Conservation (phyloP, 352 stramenopile genomes). For the Plasmopara viticola region DNA sequence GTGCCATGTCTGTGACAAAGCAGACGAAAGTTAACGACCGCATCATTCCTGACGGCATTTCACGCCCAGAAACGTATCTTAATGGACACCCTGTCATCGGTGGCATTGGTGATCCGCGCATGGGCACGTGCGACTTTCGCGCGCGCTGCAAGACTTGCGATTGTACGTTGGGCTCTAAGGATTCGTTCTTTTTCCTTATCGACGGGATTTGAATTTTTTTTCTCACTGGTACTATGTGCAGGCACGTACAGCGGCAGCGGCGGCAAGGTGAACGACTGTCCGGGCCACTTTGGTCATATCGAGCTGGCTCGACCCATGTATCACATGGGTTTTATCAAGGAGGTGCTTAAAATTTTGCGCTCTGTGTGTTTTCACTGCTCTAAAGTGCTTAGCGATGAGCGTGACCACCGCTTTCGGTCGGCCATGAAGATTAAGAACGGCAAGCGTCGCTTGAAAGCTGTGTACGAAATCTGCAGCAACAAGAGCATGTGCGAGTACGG, state of each 20-base stretch:
- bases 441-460: slow-evolving; percentile 88
- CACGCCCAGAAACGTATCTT: slow-evolving; percentile 80
- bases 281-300: slow-evolving; percentile 99
- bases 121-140: slow-evolving; percentile 91
- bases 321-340: slow-evolving; percentile 97
- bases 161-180: slow-evolving; percentile 36
- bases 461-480: slow-evolving; percentile 92
- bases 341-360: slow-evolving; percentile 90
- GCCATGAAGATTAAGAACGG: slow-evolving; percentile 86
- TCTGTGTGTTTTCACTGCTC: slow-evolving; percentile 98
- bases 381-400: slow-evolving; percentile 91
- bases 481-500: slow-evolving; percentile 87
- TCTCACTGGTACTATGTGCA: slow-evolving; percentile 5
- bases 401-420: slow-evolving; percentile 69
- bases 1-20: slow-evolving; percentile 95
- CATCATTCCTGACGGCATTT: slow-evolving; percentile 94
- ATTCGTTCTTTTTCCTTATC: too few species aligned
- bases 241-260: slow-evolving; percentile 86
- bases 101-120: slow-evolving; percentile 96
- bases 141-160: slow-evolving; percentile 89
- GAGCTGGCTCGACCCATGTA: slow-evolving; percentile 96
- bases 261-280: slow-evolving; percentile 95
- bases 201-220: not conserved
- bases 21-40: slow-evolving; percentile 96
- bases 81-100: slow-evolving; percentile 96